These are phyloP conservation scores for Oemleria cerasiformis DNA, from an alignment of 306 rosid species.

Conservation along the genomic window DNA sequence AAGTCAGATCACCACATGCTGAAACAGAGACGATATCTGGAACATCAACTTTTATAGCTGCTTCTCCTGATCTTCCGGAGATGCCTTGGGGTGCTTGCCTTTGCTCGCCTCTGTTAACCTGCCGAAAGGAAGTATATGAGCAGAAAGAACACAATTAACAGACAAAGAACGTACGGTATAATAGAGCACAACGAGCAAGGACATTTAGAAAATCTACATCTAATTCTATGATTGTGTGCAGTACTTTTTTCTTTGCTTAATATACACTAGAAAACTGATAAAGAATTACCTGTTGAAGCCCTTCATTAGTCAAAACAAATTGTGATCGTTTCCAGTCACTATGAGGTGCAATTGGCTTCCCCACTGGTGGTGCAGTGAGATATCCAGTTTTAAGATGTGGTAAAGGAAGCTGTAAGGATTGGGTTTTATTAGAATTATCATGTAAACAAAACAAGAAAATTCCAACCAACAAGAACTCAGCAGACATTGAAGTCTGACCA, in stretches of 20 bases:
- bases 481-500: conserved; percentile 7
- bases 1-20: conserved; percentile 91
- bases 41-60: conserved; percentile 68
- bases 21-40: conserved; percentile 90
- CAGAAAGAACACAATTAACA: conserved; percentile 12
- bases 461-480: conserved; percentile 13
- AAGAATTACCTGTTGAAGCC: conserved; percentile 72
- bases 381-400: conserved; percentile 90
- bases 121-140: conserved; percentile 18
- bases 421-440: conserved; percentile 29
- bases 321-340: conserved; percentile 93
- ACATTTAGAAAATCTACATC: background rate
- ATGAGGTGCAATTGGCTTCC: conserved; percentile 78
- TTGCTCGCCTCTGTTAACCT: conserved; percentile 63
- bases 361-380: conserved; percentile 88
- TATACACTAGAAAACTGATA: conserved; percentile 2
- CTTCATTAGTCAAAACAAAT: conserved; percentile 80
- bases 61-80: conserved; percentile 55
- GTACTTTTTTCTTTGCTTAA: background rate
- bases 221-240: background rate
- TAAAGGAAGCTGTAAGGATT: conserved; percentile 75
- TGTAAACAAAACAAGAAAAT: background rate
- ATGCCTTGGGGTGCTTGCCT: conserved; percentile 42
- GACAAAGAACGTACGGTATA: background rate
- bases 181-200: conserved; percentile 20